Evolutionary conservation across 202 grass and related monocot species (phyloP).

Genomic region (Saccharum hybrid): DNA sequence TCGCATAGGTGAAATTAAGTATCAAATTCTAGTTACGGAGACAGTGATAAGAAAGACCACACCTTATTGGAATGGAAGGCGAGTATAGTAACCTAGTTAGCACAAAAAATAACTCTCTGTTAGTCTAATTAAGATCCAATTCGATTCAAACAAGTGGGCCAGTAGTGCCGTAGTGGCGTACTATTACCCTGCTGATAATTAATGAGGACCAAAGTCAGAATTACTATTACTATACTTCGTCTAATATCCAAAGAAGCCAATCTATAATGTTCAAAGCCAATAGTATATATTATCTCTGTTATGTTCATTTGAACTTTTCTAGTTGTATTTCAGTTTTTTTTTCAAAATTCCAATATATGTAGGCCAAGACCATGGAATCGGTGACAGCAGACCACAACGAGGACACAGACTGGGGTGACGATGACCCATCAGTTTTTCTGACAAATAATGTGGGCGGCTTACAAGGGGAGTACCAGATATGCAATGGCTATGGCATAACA

Average conservation of each 20-base stretch:
- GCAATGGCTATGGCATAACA: constrained; percentile 69
- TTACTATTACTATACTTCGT: too few species aligned
- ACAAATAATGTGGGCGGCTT: constrained; percentile 39
- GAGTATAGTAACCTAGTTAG: neutral
- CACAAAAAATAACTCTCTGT: neutral
- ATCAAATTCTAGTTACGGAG: neutral
- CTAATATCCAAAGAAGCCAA: neutral
- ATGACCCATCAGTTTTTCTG: constrained; percentile 75
- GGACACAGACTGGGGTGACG: constrained; percentile 61
- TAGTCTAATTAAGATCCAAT: neutral
- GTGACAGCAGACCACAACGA: constrained; percentile 56
- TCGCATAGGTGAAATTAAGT: neutral
- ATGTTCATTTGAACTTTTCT: neutral
- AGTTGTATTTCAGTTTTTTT: too few species aligned
- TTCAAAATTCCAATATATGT: neutral
- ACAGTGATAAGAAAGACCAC: neutral
- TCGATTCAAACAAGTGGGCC: neutral
- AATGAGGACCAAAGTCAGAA: neutral
- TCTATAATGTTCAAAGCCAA: too few species aligned
- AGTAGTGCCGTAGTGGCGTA: neutral
- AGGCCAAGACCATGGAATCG: constrained; percentile 54
- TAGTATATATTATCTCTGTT: neutral
- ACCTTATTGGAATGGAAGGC: neutral
- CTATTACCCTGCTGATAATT: neutral
- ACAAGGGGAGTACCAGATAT: constrained; percentile 80